These are phyloP conservation scores for Turritis glabra DNA, from an alignment of 345 rosid species.

Conservation along the genomic window DNA sequence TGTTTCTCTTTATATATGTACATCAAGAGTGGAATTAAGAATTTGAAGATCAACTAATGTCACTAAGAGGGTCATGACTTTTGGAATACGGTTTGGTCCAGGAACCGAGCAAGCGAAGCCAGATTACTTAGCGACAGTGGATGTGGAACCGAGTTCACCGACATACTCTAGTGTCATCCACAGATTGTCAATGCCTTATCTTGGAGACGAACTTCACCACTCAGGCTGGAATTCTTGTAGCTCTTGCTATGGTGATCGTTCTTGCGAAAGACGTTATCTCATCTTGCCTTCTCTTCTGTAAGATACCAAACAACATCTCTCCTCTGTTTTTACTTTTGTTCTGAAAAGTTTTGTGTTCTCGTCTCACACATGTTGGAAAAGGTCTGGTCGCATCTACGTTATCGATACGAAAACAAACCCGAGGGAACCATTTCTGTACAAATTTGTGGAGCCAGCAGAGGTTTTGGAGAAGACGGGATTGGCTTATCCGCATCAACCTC, in stretches of 20 bases:
- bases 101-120: slow-evolving; percentile 78
- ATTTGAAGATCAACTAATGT: background rate
- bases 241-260: slow-evolving; percentile 81
- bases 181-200: slow-evolving; percentile 62
- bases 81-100: slow-evolving; percentile 23
- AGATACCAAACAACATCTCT: background rate
- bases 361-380: slow-evolving; percentile 26
- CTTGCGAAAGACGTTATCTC: slow-evolving; percentile 60
- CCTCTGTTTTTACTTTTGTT: background rate
- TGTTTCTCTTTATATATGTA: background rate
- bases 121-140: slow-evolving; percentile 77
- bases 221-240: slow-evolving; percentile 92
- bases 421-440: slow-evolving; percentile 68
- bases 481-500: slow-evolving; percentile 91
- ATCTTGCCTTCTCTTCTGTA: slow-evolving; percentile 23
- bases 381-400: slow-evolving; percentile 77
- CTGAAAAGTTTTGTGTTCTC: background rate
- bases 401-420: slow-evolving; percentile 62
- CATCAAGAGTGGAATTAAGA: background rate
- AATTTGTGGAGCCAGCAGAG: slow-evolving; percentile 63
- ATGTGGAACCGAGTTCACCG: slow-evolving; percentile 70
- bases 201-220: slow-evolving; percentile 88
- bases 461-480: slow-evolving; percentile 66
- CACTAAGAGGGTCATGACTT: background rate
- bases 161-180: slow-evolving; percentile 72